Base-by-base conservation (phyloP, 345 rosid species). In the Ceriops decandra region DNA sequence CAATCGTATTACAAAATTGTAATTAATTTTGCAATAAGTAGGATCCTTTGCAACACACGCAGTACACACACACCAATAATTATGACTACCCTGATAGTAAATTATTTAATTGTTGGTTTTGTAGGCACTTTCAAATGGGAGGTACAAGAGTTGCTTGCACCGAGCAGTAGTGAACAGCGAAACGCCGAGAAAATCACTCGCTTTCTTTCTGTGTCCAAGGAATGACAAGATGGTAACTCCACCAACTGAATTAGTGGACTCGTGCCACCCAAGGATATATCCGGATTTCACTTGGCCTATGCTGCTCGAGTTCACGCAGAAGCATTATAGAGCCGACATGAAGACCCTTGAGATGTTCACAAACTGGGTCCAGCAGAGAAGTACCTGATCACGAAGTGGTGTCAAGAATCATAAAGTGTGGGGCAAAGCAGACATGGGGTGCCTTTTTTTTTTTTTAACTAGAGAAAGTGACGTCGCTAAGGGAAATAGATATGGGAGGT, bases 61-160 rank as follows among this genome's bases (percentile, higher is more conserved):
- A 42, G 4, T 42, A 42, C 19, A 13, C 3, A 11, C 13, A 13
- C 19, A 13, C 13, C 49, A 42, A 42, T 15, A 15, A 42, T 42
- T 42, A 42, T 15, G 49, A 35, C 1, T 22, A 5, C 10, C 60
- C 15, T 7, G 1, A 5, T n/a, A 5, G 7, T 49, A 1, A 47
- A n/a, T 27, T 28, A 31, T 60, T 21, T 36, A 6, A 53, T 36
- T 52, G 16, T 27, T 7, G 4, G 1, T 63, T 52, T 21, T 53
- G 22, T 70, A 95, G 99, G 99, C 99, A 33, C 86, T 95, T 17
- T 86, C 98, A 1, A 95, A 95, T 66, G 90, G 92, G 2, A 83
- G 70, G 74, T 92, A 84, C 87, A 92, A 87, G 81, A 95, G 99
- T 58, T 92, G 98, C 79, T 60, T 95, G 81, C 99, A 95, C 80